Percentiles rank a stretch among this genome's conserved stretches.
These are phyloP conservation scores for Verticillium nubilum DNA, from an alignment of 2,329 filamentous ascomycete genomes.

Conservation along the genomic window DNA sequence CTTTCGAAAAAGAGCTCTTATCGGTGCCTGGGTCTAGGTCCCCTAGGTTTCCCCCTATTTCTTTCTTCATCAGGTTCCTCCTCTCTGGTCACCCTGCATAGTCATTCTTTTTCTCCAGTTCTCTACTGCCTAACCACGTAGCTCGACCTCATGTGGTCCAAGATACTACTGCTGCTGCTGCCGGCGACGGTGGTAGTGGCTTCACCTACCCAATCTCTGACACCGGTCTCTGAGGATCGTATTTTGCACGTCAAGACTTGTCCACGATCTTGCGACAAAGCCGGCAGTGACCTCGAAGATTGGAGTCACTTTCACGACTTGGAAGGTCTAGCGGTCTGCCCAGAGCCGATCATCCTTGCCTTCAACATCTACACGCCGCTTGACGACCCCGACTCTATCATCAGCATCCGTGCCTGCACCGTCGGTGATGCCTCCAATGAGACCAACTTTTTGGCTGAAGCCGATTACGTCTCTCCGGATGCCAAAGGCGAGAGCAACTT, in stretches of 20 bases:
- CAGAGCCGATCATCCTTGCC: constrained; percentile 2
- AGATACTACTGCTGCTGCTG: no score
- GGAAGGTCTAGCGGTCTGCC: constrained; percentile 1
- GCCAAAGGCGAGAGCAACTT: constrained; percentile 1
- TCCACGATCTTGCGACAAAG: not conserved
- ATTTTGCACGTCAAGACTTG: not conserved
- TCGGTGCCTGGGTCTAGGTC: no score
- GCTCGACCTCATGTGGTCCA: no score
- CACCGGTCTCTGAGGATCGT: no score
- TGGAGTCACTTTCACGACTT: not conserved
- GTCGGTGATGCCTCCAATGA: constrained; percentile 2
- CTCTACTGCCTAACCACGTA: no score
- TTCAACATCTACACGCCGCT: constrained; percentile 6
- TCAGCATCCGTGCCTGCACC: constrained; percentile 7
- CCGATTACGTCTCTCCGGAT: constrained; percentile 3
- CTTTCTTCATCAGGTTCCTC: no score
- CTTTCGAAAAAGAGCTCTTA: no score
- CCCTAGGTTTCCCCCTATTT: no score
- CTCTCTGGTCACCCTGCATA: no score
- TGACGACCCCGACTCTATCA: not conserved
- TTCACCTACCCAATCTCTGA: no score
- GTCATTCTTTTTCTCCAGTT: no score
- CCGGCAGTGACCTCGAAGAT: not conserved
- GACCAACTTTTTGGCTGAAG: constrained; percentile 2
- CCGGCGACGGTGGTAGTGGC: no score